A percentile compares a stretch with the other conserved stretches of the same genome.
Conservation (phyloP, 768 basidiomycete genomes). For the Lepiota venenata region DNA sequence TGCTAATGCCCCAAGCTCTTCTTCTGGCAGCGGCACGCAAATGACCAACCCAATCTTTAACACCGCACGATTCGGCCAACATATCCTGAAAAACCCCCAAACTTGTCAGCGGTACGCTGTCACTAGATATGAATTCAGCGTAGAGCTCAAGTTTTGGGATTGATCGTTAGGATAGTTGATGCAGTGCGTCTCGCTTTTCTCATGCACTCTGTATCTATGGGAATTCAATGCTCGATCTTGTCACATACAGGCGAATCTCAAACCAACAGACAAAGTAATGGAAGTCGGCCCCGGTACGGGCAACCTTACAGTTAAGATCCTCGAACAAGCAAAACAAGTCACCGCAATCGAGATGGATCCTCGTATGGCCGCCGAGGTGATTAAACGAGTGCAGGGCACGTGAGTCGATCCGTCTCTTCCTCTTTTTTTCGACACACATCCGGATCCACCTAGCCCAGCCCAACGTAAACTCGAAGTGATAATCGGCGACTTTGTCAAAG, state of each 20-base stretch:
- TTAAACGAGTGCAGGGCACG: constrained; percentile 98
- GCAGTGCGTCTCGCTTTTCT: constrained; percentile 27
- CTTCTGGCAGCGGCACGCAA: constrained; percentile 30
- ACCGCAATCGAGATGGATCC: constrained; percentile 98
- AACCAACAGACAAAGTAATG: constrained; percentile 92
- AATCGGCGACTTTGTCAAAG: constrained; percentile 97
- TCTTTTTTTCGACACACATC: background rate
- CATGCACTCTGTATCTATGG: background rate
- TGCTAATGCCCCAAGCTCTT: constrained; percentile 25
- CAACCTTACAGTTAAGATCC: constrained; percentile 89
- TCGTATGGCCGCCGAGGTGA: constrained; percentile 96
- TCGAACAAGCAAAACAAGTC: constrained; percentile 90
- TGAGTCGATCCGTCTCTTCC: constrained; percentile 42
- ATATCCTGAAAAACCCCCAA: constrained; percentile 93
- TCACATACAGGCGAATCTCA: constrained; percentile 70
- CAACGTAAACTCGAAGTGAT: constrained; percentile 94
- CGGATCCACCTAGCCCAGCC: constrained; percentile 62
- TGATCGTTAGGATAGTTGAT: constrained; percentile 37
- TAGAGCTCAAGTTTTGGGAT: constrained; percentile 10
- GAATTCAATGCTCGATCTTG: background rate
- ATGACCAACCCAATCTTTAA: constrained; percentile 89
- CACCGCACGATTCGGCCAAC: constrained; percentile 93
- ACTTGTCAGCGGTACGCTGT: constrained; percentile 80
- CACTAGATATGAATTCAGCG: constrained; percentile 1
- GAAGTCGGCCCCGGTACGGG: constrained; percentile 99